A percentile compares a stretch with the other conserved stretches of the same genome.
Evolutionary conservation across 768 basidiomycete genomes (phyloP).

Genomic region (Kwoniella europaea): DNA sequence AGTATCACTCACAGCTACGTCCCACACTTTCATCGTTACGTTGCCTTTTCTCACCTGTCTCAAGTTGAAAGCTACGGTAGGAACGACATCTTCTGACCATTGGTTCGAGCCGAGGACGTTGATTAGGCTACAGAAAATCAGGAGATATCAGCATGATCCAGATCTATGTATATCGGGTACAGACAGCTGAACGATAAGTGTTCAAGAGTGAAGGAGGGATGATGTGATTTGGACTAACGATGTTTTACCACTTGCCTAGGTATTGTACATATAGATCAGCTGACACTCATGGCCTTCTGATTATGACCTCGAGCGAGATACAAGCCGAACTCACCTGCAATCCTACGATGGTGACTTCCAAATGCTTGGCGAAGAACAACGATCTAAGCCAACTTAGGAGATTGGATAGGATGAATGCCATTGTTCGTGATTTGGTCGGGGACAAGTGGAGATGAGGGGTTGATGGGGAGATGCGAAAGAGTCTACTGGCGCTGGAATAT

Average conservation of each 20-base stretch:
- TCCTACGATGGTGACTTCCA: constrained; percentile 89
- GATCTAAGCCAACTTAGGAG: constrained; percentile 68
- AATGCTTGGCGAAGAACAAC: constrained; percentile 83
- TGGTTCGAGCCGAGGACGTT: constrained; percentile 80
- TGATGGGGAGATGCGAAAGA: background rate
- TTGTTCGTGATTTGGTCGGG: constrained; percentile 26
- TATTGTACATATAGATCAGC: background rate
- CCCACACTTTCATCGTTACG: constrained; percentile 91
- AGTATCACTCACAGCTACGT: constrained; percentile 72
- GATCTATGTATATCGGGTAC: too few species aligned
- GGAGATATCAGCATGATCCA: background rate
- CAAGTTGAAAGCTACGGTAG: constrained; percentile 91
- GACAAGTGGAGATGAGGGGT: background rate
- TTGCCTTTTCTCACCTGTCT: constrained; percentile 86
- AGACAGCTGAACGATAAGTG: background rate
- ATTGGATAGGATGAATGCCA: constrained; percentile 64
- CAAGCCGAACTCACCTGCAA: constrained; percentile 69
- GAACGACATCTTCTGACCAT: constrained; percentile 97
- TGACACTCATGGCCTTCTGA: background rate
- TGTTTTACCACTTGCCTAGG: constrained; percentile 89
- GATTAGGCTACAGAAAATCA: constrained; percentile 62
- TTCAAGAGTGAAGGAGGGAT: background rate
- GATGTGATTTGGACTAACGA: constrained; percentile 61
- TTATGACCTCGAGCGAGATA: too few species aligned
- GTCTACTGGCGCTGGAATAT: too few species aligned